Conservation (phyloP, 768 basidiomycete species). For the Hypholoma fasciculare region DNA sequence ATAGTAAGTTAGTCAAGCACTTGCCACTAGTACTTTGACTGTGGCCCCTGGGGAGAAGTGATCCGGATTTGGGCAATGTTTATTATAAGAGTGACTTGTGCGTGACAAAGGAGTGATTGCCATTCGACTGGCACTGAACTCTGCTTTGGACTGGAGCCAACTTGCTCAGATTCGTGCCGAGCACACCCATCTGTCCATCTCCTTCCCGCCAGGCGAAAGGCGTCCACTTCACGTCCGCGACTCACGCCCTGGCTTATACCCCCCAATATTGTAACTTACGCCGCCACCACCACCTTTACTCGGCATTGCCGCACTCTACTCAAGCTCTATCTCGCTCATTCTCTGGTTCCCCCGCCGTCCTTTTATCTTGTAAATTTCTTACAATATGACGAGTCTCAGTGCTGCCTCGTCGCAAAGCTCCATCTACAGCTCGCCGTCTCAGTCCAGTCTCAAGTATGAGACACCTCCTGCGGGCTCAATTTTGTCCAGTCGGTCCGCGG, state of each 20-base stretch:
- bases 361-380: conserved; percentile 11
- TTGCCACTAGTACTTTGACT: no score
- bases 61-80: conserved; percentile 4
- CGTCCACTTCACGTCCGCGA: conserved; percentile 51
- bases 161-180: conserved; percentile 16
- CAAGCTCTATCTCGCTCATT: conserved; percentile 18
- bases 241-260: conserved; percentile 34
- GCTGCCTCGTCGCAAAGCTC: conserved; percentile 34
- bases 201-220: conserved; percentile 25
- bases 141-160: conserved; percentile 23
- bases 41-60: not conserved
- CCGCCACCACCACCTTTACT: conserved; percentile 27
- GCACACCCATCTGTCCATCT: conserved; percentile 14
- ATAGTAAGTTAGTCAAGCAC: no score
- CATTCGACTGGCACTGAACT: conserved; percentile 4
- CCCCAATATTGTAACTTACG: conserved; percentile 32
- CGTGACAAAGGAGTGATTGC: conserved; percentile 16
- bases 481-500: conserved; percentile 36
- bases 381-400: conserved; percentile 35
- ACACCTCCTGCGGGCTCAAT: conserved; percentile 39
- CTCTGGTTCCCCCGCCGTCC: conserved; percentile 8
- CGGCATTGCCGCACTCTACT: not conserved
- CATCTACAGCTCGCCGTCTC: conserved; percentile 29
- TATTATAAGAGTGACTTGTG: conserved; percentile 15
- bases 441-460: conserved; percentile 31